Conservation (phyloP, 2,329 filamentous ascomycete species). For the Botryotinia narcissicola region DNA sequence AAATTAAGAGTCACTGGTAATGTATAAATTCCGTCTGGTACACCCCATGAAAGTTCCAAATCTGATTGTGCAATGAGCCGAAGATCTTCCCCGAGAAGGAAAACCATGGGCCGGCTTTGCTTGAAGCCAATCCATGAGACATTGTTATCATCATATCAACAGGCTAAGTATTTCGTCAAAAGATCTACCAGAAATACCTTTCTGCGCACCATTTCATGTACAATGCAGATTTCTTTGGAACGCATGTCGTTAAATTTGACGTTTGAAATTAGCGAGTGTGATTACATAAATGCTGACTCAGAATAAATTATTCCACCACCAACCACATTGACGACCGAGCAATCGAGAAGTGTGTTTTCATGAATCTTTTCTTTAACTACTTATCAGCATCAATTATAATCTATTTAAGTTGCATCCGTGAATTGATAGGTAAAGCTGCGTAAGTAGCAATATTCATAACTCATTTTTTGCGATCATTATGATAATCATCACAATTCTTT, state of each 20-base stretch:
- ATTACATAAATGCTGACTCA: conserved; percentile 12
- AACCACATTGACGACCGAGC: neutral
- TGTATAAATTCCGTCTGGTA: neutral
- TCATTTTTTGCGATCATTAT: neutral
- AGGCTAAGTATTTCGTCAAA: neutral
- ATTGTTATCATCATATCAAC: neutral
- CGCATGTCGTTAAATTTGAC: conserved; percentile 5
- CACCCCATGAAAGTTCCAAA: neutral
- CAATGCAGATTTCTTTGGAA: neutral
- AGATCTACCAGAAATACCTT: neutral
- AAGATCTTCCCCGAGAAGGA: neutral
- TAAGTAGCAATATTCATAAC: too few relatives aligned
- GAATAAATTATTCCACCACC: neutral
- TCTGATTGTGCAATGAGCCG: neutral
- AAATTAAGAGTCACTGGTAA: neutral
- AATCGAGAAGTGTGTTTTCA: neutral
- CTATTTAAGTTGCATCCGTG: neutral
- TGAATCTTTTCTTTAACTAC: neutral
- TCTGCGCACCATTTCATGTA: neutral
- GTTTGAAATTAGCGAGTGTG: neutral
- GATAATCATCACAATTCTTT: neutral
- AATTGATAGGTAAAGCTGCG: neutral
- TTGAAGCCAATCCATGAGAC: neutral
- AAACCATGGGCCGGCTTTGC: neutral
- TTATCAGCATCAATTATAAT: neutral